phyloP scores from a whole-genome alignment of 2,329 filamentous ascomycete genomes.

The Penicillium sp. region DNA sequence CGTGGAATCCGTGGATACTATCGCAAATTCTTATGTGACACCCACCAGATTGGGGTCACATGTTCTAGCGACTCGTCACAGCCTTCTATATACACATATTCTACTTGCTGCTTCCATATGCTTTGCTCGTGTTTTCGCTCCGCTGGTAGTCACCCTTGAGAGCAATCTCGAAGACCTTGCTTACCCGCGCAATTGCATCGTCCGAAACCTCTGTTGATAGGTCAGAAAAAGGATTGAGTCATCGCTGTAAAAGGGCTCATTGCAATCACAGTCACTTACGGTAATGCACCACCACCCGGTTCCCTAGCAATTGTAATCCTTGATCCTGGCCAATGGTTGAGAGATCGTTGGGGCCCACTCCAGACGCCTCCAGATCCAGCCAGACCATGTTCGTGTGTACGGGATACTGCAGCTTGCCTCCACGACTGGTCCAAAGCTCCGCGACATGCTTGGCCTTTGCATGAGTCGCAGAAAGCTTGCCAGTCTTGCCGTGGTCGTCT shows the following conservation, averaged over 20 bases:
- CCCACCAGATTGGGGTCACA: background rate
- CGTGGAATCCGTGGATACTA: conserved; percentile 8
- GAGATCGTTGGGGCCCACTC: conserved; percentile 56
- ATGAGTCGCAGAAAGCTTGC: conserved; percentile 64
- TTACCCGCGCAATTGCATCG: conserved; percentile 61
- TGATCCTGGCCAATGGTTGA: conserved; percentile 58
- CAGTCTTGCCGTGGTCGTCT: conserved; percentile 60
- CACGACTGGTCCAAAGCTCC: conserved; percentile 66
- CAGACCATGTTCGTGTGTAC: conserved; percentile 93
- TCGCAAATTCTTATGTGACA: conserved; percentile 6
- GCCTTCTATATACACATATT: background rate
- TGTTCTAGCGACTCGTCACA: background rate
- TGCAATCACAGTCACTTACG: conserved; percentile 55
- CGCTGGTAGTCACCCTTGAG: conserved; percentile 36
- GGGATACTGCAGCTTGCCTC: conserved; percentile 68
- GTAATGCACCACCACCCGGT: conserved; percentile 69
- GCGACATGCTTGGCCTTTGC: conserved; percentile 63
- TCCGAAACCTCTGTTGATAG: conserved; percentile 61
- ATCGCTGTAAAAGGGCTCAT: background rate
- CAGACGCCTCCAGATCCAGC: conserved; percentile 69
- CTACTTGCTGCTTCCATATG: conserved; percentile 36
- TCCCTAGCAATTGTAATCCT: conserved; percentile 59
- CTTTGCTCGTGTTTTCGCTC: conserved; percentile 35
- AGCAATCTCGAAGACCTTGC: conserved; percentile 55
- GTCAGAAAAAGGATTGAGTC: conserved; percentile 24